Conservation (phyloP, 306 rosid genomes). For the Canavalia gladiata region DNA sequence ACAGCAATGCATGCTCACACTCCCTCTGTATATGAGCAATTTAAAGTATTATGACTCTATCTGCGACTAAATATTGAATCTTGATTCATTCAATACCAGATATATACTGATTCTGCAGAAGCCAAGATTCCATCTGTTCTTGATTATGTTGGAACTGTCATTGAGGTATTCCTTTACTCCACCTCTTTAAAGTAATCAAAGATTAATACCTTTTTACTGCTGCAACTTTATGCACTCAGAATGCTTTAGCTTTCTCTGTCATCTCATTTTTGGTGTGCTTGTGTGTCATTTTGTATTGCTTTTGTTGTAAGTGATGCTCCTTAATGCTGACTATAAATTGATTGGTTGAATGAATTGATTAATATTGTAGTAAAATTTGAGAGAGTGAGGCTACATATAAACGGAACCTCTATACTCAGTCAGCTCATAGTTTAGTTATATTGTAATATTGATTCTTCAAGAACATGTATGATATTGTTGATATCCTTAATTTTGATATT, state of each 20-base stretch:
- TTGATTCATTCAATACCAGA: conserved; percentile 61
- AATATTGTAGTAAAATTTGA: neutral
- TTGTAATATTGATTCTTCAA: conserved; percentile 15
- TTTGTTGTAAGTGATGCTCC: conserved; percentile 7
- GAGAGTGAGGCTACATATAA: neutral
- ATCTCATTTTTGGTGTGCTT: conserved; percentile 18
- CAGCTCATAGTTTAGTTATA: neutral
- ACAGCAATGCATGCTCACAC: conserved; percentile 32
- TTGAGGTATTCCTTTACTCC: conserved; percentile 69
- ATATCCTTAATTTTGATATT: conserved; percentile 12
- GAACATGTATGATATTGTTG: neutral
- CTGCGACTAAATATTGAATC: conserved; percentile 26
- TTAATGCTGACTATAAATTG: neutral
- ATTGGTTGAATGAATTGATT: conserved; percentile 33
- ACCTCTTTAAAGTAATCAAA: conserved; percentile 27
- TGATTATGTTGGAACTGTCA: conserved; percentile 88
- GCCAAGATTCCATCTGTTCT: conserved; percentile 95
- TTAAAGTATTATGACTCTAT: conserved; percentile 15
- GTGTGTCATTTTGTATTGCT: neutral
- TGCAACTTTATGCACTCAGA: conserved; percentile 30
- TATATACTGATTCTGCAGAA: conserved; percentile 91
- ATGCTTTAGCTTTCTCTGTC: conserved; percentile 25
- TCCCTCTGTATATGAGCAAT: conserved; percentile 10
- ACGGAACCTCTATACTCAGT: conserved; percentile 2
- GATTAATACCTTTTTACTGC: conserved; percentile 23